Evolutionary conservation across 257 asterid genomes (phyloP).

Genomic region (Solanum habrochaites): DNA sequence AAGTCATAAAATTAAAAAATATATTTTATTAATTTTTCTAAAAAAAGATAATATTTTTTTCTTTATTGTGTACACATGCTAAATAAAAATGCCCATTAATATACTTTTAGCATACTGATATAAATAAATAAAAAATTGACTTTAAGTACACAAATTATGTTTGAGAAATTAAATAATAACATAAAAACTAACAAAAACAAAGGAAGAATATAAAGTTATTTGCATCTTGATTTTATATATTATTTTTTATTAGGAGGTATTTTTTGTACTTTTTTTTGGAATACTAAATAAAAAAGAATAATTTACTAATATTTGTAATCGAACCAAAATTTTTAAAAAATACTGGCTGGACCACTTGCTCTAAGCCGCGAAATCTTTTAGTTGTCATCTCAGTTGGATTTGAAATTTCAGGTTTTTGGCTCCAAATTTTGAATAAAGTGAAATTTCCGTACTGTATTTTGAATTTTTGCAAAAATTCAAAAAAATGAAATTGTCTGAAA

Average conservation of each 20-base stretch:
- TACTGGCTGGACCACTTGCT: not conserved
- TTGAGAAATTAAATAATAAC: not conserved
- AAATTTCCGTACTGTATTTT: not conserved
- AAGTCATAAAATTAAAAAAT: too few relatives aligned
- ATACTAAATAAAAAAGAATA: not conserved
- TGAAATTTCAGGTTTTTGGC: not conserved
- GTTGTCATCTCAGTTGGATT: not conserved
- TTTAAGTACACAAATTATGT: not conserved
- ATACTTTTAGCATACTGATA: too few relatives aligned
- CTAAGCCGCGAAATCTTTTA: not conserved
- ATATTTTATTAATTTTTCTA: rapidly evolving
- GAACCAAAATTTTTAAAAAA: not conserved
- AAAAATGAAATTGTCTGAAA: not conserved
- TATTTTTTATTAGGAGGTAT: not conserved
- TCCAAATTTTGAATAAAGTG: not conserved
- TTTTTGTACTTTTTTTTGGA: not conserved
- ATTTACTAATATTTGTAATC: not conserved
- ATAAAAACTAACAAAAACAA: not conserved
- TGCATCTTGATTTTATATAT: not conserved
- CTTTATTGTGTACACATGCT: too few relatives aligned
- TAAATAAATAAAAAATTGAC: too few relatives aligned
- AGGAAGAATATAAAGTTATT: not conserved
- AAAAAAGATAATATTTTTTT: too few relatives aligned
- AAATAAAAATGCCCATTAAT: not conserved
- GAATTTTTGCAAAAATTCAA: not conserved